A percentile compares a stretch with the other conserved stretches of the same genome.
Evolutionary conservation across 2,329 filamentous ascomycete genomes (phyloP).

Genomic region (Trichothecium sympodiale): DNA sequence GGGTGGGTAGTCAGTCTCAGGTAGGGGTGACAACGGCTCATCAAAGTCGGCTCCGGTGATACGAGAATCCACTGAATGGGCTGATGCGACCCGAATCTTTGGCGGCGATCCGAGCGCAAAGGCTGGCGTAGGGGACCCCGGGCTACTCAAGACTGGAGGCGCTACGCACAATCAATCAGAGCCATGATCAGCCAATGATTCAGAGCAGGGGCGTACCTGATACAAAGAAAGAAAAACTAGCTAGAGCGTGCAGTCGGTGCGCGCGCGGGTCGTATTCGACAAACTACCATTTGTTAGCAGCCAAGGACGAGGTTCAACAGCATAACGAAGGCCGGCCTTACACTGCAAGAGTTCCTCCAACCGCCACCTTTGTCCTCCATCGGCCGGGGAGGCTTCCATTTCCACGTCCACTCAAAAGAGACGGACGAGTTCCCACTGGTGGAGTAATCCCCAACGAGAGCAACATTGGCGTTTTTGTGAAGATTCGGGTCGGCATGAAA

Average conservation of each 20-base stretch:
- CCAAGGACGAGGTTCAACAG: not conserved
- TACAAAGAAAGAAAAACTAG: conserved; percentile 92
- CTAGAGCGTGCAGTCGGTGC: conserved; percentile 77
- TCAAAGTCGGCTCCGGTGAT: conserved; percentile 62
- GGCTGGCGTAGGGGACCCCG: conserved; percentile 58
- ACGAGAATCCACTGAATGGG: conserved; percentile 76
- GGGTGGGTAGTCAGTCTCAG: conserved; percentile 22
- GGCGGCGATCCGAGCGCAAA: conserved; percentile 63
- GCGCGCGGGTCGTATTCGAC: conserved; percentile 94
- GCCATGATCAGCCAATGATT: conserved; percentile 2
- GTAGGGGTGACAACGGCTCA: conserved; percentile 44
- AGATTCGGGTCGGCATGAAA: conserved; percentile 96
- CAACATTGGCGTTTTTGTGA: conserved; percentile 93
- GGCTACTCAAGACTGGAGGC: conserved; percentile 37
- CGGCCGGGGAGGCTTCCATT: conserved; percentile 81
- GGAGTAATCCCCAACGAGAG: conserved; percentile 82
- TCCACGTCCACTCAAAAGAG: conserved; percentile 92
- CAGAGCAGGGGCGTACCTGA: conserved; percentile 45
- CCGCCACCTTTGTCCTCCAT: conserved; percentile 77
- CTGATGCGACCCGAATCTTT: conserved; percentile 72
- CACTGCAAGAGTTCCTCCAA: conserved; percentile 92
- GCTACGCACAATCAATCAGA: conserved; percentile 21
- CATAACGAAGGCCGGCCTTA: conserved; percentile 26
- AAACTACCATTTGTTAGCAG: conserved; percentile 46
- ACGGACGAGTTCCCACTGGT: conserved; percentile 77